Percentiles rank a stretch among this genome's conserved stretches.
Conservation (phyloP, 495 filamentous ascomycete species). For the Aspergillus ostianus region DNA sequence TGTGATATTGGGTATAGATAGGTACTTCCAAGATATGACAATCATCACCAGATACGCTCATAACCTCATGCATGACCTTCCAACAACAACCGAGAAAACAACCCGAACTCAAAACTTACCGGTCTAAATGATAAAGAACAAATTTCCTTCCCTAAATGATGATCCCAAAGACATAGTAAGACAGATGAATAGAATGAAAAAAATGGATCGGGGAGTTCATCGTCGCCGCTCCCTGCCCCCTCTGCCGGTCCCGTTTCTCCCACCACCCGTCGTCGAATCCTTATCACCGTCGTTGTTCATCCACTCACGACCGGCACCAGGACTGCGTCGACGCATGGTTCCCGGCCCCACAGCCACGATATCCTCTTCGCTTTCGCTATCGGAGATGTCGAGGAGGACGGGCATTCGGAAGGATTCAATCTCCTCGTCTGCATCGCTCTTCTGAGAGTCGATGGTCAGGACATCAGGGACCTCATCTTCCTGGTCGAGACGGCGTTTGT, state of each 20-base stretch:
- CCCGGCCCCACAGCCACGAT: constrained; percentile 81
- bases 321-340: constrained; percentile 75
- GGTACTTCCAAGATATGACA: neutral
- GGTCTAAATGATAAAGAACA: neutral
- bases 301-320: constrained; percentile 51
- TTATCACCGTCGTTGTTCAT: constrained; percentile 40
- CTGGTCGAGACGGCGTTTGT: constrained; percentile 80
- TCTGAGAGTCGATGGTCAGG: constrained; percentile 66
- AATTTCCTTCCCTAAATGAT: neutral
- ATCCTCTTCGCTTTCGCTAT: constrained; percentile 80
- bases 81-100: neutral
- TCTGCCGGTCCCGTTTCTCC: constrained; percentile 28
- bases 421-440: constrained; percentile 51
- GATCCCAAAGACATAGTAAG: constrained; percentile 6
- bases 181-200: constrained; percentile 4
- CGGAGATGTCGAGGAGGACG: constrained; percentile 76
- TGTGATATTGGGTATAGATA: neutral
- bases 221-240: constrained; percentile 21
- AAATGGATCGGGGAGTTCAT: constrained; percentile 3
- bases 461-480: constrained; percentile 93
- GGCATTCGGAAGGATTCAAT: constrained; percentile 77
- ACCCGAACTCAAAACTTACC: neutral
- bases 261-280: constrained; percentile 18
- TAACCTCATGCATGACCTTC: neutral
- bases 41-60: neutral